Evolutionary conservation across 2,329 filamentous ascomycete genomes (phyloP).

Genomic region (Phialophora expanda): DNA sequence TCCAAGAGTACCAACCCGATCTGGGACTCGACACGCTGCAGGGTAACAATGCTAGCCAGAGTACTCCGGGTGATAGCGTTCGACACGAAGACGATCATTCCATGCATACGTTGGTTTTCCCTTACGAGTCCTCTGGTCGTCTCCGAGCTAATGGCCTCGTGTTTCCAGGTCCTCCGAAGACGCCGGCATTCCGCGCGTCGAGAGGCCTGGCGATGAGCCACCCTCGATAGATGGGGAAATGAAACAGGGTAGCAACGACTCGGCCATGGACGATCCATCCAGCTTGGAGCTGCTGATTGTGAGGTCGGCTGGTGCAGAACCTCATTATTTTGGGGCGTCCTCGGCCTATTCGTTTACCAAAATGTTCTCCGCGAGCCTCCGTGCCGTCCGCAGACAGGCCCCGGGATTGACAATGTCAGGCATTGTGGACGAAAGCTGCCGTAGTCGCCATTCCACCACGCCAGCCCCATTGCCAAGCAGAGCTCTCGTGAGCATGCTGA

Average conservation of each 20-base stretch:
- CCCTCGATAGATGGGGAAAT: not conserved
- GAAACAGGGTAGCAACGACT: not conserved
- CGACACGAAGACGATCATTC: not conserved
- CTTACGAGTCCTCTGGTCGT: not conserved
- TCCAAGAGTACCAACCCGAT: constrained; percentile 11
- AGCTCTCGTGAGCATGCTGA: constrained; percentile 15
- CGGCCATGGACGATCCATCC: constrained; percentile 11
- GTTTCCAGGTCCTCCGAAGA: not conserved
- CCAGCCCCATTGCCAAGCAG: constrained; percentile 10
- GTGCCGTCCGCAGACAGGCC: constrained; percentile 16
- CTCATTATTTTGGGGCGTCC: constrained; percentile 26
- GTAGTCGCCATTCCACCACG: not conserved
- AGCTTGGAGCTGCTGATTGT: constrained; percentile 23
- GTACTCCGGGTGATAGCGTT: not conserved
- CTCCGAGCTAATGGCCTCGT: not conserved
- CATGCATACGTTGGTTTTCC: too few relatives aligned
- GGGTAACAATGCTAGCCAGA: not conserved
- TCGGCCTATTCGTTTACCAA: not conserved
- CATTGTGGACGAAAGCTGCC: constrained; percentile 6
- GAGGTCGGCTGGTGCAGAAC: constrained; percentile 23
- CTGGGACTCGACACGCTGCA: not conserved
- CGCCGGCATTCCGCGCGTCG: not conserved
- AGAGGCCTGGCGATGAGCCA: not conserved
- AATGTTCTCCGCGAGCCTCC: not conserved
- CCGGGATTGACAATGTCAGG: constrained; percentile 21